Evolutionary conservation across 2,329 filamentous ascomycete genomes (phyloP).

Genomic region (Calycina marina): DNA sequence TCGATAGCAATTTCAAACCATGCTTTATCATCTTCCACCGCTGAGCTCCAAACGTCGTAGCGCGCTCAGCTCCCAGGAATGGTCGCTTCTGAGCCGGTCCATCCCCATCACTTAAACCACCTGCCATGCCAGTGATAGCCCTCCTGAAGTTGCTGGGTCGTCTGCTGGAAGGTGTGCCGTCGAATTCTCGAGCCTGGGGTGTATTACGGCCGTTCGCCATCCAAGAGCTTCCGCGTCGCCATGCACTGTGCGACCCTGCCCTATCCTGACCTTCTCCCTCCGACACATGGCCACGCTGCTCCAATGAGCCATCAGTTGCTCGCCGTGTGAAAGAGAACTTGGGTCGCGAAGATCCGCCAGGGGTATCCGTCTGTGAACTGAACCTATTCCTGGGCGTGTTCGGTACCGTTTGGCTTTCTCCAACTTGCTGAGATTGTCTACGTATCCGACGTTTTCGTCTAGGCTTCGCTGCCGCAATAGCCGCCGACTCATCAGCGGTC

Average conservation of each 20-base stretch:
- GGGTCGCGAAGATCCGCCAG: slow-evolving; percentile 16
- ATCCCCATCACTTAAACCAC: slow-evolving; percentile 51
- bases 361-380: slow-evolving; percentile 15
- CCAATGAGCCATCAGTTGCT: slow-evolving; percentile 43
- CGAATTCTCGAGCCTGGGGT: slow-evolving; percentile 36
- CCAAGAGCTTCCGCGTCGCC: slow-evolving; percentile 38
- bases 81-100: slow-evolving; percentile 40
- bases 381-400: slow-evolving; percentile 38
- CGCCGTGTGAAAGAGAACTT: slow-evolving; percentile 45
- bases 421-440: slow-evolving; percentile 35
- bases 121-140: slow-evolving; percentile 42
- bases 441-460: slow-evolving; percentile 47
- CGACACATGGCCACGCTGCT: slow-evolving; percentile 50
- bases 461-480: slow-evolving; percentile 39
- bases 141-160: slow-evolving; percentile 50
- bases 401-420: slow-evolving; percentile 42
- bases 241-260: slow-evolving; percentile 37
- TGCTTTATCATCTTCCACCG: slow-evolving; percentile 92
- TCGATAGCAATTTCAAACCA: slow-evolving; percentile 63
- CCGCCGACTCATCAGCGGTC: slow-evolving; percentile 59
- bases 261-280: slow-evolving; percentile 61
- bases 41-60: slow-evolving; percentile 60
- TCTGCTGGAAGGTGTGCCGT: slow-evolving; percentile 35
- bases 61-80: slow-evolving; percentile 48
- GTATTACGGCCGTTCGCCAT: slow-evolving; percentile 34